A percentile compares a stretch with the other conserved stretches of the same genome.
Evolutionary conservation across 345 rosid species (phyloP).

Genomic region (Populus ilicifolia): DNA sequence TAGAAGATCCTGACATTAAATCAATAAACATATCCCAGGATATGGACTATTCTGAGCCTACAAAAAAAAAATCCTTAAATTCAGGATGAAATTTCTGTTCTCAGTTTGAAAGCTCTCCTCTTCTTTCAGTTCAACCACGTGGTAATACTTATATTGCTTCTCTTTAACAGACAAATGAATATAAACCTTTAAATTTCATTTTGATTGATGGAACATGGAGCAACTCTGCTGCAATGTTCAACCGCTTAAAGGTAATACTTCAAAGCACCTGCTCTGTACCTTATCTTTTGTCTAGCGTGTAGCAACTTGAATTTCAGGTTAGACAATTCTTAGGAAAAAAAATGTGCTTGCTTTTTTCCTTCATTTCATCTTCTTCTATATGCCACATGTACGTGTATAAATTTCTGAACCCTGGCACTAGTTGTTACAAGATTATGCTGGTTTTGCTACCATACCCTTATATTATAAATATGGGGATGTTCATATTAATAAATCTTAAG

Average conservation of each 20-base stretch:
- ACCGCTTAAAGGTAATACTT: constrained; percentile 67
- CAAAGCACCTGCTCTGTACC: neutral
- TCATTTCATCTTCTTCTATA: no score
- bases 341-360: neutral
- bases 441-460: no score
- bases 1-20: no score
- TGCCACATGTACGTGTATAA: no score
- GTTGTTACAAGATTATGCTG: no score
- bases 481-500: no score
- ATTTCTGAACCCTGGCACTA: no score
- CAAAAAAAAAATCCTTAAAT: neutral
- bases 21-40: neutral
- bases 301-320: neutral
- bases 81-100: neutral
- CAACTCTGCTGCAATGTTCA: constrained; percentile 94
- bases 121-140: constrained; percentile 16
- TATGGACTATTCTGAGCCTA: neutral
- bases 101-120: constrained; percentile 9
- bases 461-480: no score
- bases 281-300: neutral
- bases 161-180: constrained; percentile 42
- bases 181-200: constrained; percentile 55
- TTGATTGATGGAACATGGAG: constrained; percentile 97
- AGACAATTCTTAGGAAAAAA: neutral
- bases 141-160: constrained; percentile 22